Conservation (phyloP, 805 yeast species). For the Ogataea methylovora region DNA sequence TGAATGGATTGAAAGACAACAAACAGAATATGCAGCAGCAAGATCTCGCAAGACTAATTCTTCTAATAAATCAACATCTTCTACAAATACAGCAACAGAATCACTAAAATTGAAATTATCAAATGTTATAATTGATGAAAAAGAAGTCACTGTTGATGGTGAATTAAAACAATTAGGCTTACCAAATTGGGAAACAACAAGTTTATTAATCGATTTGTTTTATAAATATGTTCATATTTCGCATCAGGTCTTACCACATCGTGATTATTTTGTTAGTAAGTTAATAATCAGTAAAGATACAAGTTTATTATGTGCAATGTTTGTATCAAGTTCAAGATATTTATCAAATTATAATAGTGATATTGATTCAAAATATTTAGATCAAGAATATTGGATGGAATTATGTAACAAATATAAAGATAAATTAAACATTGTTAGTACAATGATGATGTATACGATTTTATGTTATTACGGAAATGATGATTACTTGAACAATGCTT, state of each 20-base stretch:
- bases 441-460: slow-evolving; percentile 9
- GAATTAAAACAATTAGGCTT: slow-evolving; percentile 26
- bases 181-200: slow-evolving; percentile 28
- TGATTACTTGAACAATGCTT: slow-evolving; percentile 12
- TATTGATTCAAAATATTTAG: slow-evolving; percentile 17
- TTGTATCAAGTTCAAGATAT: slow-evolving; percentile 25
- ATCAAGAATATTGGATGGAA: slow-evolving; percentile 30
- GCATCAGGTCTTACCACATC: slow-evolving; percentile 29
- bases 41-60: background rate
- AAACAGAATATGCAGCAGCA: slow-evolving; percentile 1
- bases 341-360: slow-evolving; percentile 18
- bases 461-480: slow-evolving; percentile 18
- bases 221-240: slow-evolving; percentile 34
- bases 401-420: slow-evolving; percentile 18
- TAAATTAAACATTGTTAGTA: slow-evolving; percentile 10
- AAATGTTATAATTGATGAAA: background rate
- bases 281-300: slow-evolving; percentile 8
- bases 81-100: background rate
- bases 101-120: background rate
- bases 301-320: slow-evolving; percentile 22
- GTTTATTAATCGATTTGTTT: slow-evolving; percentile 28
- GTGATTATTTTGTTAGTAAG: slow-evolving; percentile 21
- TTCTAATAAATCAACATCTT: background rate
- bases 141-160: slow-evolving; percentile 12
- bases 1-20: slow-evolving; percentile 18